Conservation (phyloP, 2,329 filamentous ascomycete genomes). For the Ciborinia camelliae region DNA sequence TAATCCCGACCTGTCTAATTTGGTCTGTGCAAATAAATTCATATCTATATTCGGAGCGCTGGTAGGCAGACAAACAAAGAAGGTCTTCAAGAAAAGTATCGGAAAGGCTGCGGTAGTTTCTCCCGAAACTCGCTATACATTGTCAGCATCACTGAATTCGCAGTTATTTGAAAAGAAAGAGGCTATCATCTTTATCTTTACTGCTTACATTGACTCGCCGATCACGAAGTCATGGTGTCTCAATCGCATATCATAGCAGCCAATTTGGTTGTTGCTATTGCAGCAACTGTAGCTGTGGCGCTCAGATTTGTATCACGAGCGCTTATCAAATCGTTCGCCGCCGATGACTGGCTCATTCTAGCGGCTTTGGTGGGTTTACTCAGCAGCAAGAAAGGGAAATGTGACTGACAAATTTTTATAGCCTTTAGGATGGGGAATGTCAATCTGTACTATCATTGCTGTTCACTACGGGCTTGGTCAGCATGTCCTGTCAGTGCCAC, state of each 20-base stretch:
- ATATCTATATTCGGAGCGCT: background rate
- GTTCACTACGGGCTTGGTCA: background rate
- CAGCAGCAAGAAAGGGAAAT: background rate
- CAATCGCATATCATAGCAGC: background rate
- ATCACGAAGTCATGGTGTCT: background rate
- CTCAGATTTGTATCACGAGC: background rate
- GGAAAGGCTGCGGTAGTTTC: background rate
- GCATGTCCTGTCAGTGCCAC: background rate
- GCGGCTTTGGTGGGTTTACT: background rate
- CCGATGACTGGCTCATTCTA: background rate
- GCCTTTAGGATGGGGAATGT: slow-evolving; percentile 6
- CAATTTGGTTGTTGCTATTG: background rate
- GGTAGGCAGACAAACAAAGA: background rate
- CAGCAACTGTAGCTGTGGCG: background rate
- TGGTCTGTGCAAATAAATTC: background rate
- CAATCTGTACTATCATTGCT: background rate
- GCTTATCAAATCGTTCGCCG: background rate
- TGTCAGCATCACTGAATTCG: background rate
- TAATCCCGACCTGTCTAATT: background rate
- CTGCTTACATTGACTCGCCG: background rate
- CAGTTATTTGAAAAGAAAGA: background rate
- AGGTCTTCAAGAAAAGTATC: background rate
- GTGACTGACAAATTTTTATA: background rate
- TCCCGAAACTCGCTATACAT: background rate
- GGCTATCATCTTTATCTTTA: background rate